phyloP scores from a whole-genome alignment of 805 yeast species.

The Candida koratica region DNA sequence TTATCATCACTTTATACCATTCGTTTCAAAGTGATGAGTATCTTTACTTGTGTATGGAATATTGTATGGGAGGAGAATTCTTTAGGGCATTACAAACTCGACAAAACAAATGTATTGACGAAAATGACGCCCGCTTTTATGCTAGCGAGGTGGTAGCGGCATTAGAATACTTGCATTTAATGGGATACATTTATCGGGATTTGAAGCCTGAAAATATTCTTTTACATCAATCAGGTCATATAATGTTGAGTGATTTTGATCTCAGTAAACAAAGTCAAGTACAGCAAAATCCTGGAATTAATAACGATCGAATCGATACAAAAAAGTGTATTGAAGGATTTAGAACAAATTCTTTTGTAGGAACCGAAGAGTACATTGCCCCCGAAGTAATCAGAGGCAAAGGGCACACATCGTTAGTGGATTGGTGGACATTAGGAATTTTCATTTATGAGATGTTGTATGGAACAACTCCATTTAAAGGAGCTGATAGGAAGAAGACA shows the following conservation, averaged over 20 bases:
- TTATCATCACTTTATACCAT: conserved; percentile 92
- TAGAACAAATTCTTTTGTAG: conserved; percentile 96
- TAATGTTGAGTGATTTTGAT: conserved; percentile 96
- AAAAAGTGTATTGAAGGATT: conserved; percentile 94
- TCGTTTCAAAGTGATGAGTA: conserved; percentile 94
- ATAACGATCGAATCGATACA: conserved; percentile 73
- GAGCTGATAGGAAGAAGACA: conserved; percentile 81
- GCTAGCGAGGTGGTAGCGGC: conserved; percentile 98
- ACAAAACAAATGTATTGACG: conserved; percentile 77
- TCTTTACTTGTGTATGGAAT: conserved; percentile 93
- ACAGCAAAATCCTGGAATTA: conserved; percentile 69
- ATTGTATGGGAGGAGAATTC: conserved; percentile 99
- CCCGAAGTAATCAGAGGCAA: conserved; percentile 97
- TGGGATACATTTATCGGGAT: conserved; percentile 97
- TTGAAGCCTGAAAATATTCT: conserved; percentile 94
- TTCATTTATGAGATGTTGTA: conserved; percentile 89
- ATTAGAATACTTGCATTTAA: conserved; percentile 86
- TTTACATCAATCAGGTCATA: conserved; percentile 95
- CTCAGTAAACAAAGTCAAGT: conserved; percentile 82
- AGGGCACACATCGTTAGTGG: conserved; percentile 97
- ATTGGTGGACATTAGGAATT: conserved; percentile 99
- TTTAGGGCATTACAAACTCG: conserved; percentile 94
- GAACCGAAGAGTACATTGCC: conserved; percentile 97
- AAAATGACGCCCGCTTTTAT: conserved; percentile 86
- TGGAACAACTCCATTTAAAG: conserved; percentile 96